These are phyloP conservation scores for Pluteus cervinus DNA, from an alignment of 768 basidiomycete genomes.

Conservation along the genomic window DNA sequence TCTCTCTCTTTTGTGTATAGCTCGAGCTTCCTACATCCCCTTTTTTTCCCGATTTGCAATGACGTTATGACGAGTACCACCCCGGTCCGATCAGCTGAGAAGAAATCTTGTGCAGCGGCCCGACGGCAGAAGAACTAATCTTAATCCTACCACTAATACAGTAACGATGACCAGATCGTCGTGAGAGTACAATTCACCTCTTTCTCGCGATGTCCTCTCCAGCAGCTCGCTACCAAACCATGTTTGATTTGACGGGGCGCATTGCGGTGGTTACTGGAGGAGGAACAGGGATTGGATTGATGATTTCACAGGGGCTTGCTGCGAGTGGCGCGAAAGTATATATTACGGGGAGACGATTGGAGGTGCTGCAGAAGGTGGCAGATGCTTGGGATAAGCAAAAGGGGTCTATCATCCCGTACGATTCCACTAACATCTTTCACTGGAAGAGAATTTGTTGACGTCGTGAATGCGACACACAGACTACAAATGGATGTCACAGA, in stretches of 20 bases:
- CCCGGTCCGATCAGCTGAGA: too few relatives aligned
- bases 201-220: constrained; percentile 9
- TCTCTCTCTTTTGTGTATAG: too few relatives aligned
- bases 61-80: too few relatives aligned
- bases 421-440: background rate
- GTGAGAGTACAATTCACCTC: too few relatives aligned
- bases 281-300: constrained; percentile 49
- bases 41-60: too few relatives aligned
- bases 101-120: too few relatives aligned
- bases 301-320: constrained; percentile 70
- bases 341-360: constrained; percentile 64
- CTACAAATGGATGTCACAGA: constrained; percentile 68
- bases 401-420: constrained; percentile 55
- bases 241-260: constrained; percentile 52
- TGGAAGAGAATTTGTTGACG: constrained; percentile 3
- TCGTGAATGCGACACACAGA: constrained; percentile 23
- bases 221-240: constrained; percentile 21
- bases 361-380: constrained; percentile 56
- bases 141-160: too few relatives aligned
- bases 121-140: too few relatives aligned
- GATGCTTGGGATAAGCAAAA: constrained; percentile 38
- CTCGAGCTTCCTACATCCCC: too few relatives aligned
- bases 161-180: too few relatives aligned
- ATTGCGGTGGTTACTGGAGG: constrained; percentile 51
- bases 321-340: constrained; percentile 78